Conservation (phyloP, 2,329 filamentous ascomycete species). For the Monilinia aucupariae region DNA sequence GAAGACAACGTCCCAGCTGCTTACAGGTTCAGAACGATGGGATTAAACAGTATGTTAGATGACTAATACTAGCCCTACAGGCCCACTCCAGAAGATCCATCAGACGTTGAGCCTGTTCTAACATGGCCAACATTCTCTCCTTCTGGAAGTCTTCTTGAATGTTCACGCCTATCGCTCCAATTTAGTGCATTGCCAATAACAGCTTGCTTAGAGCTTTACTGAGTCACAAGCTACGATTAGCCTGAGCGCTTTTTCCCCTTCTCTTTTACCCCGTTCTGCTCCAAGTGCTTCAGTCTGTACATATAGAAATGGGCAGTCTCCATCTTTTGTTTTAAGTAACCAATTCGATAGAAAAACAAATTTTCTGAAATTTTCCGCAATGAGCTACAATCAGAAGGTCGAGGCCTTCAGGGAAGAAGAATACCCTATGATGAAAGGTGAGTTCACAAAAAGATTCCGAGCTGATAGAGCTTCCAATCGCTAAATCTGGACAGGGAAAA, state of each 20-base stretch:
- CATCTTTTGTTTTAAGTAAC: background rate
- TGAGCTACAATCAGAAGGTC: slow-evolving; percentile 51
- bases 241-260: slow-evolving; percentile 12
- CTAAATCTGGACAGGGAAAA: slow-evolving; percentile 48
- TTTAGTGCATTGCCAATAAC: background rate
- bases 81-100: background rate
- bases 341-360: background rate
- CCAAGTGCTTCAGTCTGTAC: background rate
- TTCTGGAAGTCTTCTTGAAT: slow-evolving; percentile 7
- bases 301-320: slow-evolving; percentile 6
- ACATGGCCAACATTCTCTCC: slow-evolving; percentile 6
- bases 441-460: slow-evolving; percentile 15
- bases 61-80: slow-evolving; percentile 13
- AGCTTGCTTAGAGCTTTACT: slow-evolving; percentile 1
- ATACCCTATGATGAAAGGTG: slow-evolving; percentile 64
- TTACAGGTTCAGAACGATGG: slow-evolving; percentile 14
- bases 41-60: slow-evolving; percentile 1
- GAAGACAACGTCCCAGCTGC: slow-evolving; percentile 6
- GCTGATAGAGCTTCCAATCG: slow-evolving; percentile 9
- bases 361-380: slow-evolving; percentile 7
- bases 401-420: slow-evolving; percentile 53
- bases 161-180: slow-evolving; percentile 5
- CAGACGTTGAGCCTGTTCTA: slow-evolving; percentile 5
- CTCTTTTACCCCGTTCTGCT: background rate
- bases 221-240: slow-evolving; percentile 14